phyloP scores from a whole-genome alignment of 495 filamentous ascomycete genomes.

The Penicillium nucicola region DNA sequence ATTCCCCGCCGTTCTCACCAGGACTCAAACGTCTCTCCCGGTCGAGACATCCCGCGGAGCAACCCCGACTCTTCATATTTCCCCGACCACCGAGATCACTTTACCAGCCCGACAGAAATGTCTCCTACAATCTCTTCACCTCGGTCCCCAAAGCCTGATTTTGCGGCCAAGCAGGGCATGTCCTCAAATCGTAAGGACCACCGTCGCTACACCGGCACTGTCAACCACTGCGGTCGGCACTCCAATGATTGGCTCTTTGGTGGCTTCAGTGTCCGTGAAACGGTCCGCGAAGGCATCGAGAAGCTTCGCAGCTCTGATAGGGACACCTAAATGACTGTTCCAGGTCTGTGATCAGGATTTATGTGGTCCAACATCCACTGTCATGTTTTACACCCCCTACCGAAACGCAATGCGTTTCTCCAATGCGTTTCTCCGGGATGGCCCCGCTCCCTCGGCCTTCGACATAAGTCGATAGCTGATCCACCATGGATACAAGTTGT shows the following conservation, averaged over 20 bases:
- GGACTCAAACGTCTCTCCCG: slow-evolving; percentile 11
- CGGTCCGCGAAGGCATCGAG: slow-evolving; percentile 44
- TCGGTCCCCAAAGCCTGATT: slow-evolving; percentile 15
- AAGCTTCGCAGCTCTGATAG: slow-evolving; percentile 44
- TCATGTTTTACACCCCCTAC: background rate
- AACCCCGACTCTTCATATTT: slow-evolving; percentile 15
- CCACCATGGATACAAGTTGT: background rate
- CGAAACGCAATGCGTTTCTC: background rate
- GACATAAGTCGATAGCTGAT: background rate
- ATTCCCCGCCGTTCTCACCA: slow-evolving; percentile 12
- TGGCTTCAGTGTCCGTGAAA: slow-evolving; percentile 46
- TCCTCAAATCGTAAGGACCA: slow-evolving; percentile 29
- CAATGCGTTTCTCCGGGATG: too few relatives aligned
- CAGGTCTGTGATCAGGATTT: background rate
- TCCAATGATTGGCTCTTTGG: slow-evolving; percentile 51
- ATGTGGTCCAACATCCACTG: background rate
- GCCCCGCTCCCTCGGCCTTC: background rate
- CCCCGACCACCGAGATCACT: slow-evolving; percentile 10
- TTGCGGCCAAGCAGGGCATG: slow-evolving; percentile 14
- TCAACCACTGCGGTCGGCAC: slow-evolving; percentile 46
- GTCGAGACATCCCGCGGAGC: slow-evolving; percentile 24
- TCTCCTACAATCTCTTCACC: slow-evolving; percentile 15
- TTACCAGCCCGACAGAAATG: slow-evolving; percentile 20
- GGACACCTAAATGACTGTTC: slow-evolving; percentile 18
- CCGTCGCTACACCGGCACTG: slow-evolving; percentile 38